Evolutionary conservation across 768 basidiomycete species (phyloP), one percentile per base, ranked within the genome.

Genomic region (Kwoniella heveanensis): DNA sequence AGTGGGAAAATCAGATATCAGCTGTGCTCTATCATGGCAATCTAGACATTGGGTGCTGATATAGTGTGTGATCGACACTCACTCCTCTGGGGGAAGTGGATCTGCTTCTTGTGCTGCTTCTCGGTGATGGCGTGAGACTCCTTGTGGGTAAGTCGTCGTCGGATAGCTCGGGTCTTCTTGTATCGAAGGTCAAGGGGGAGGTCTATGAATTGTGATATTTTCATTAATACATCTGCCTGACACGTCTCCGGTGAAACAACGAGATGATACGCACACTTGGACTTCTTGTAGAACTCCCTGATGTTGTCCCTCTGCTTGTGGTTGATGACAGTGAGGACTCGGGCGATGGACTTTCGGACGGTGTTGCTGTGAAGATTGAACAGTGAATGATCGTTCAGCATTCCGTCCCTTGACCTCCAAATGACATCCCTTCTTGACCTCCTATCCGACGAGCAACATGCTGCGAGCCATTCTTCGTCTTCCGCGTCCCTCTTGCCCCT

Each of bases 151-250:
- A 99, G 82, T 80, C 92, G 87, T 83, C 94, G 86, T 80, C 96
- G 88, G 85, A 99, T 97, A 46, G 96, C 96, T 74, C 96, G 90
- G 67, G 96, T 99, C 88, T 89, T 94, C 89, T 98, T 99, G 70
- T 87, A 82, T 71, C 96, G 91, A 79, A 99, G 89, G 85, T 99
- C 96, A 71, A 98, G 92, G 68, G 96, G 96, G 70, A 91, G 84
- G 83, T 90, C 80, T 80, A 68, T 50, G 39, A 19, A 15, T 32
- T 32, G 32, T 6, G 32, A 32, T n/a, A n/a, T n/a, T n/a, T n/a
- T n/a, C n/a, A n/a, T n/a, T n/a, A n/a, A n/a, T n/a, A n/a, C n/a
- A n/a, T n/a, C n/a, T n/a, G n/a, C n/a, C n/a, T n/a, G n/a, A n/a
- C n/a, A n/a, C n/a, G n/a, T n/a, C n/a, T n/a, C n/a, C n/a, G n/a